phyloP scores from a whole-genome alignment of 371 early-diverging fungal species.

The Mucor ambiguus region DNA sequence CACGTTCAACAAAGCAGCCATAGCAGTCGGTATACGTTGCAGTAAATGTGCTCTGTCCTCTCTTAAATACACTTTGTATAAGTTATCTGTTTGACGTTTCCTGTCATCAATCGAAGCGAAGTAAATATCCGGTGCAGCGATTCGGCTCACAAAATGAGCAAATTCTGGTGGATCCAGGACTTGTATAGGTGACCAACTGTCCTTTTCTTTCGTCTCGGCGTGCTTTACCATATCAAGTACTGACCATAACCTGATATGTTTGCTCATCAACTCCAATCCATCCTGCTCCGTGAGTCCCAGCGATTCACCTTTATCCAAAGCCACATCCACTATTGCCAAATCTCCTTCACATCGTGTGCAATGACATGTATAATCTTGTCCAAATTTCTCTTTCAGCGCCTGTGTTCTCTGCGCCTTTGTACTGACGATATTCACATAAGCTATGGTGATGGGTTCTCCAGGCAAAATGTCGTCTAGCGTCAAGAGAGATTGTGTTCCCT shows the following conservation, averaged over 20 bases:
- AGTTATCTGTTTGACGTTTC: not conserved
- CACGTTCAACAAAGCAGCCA: constrained; percentile 23
- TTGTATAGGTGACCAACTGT: constrained; percentile 25
- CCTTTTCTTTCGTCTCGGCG: constrained; percentile 13
- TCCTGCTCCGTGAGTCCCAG: constrained; percentile 6
- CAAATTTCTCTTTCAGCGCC: constrained; percentile 48
- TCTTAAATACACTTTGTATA: constrained; percentile 6
- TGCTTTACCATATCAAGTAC: constrained; percentile 33
- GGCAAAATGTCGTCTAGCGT: constrained; percentile 62
- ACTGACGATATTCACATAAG: constrained; percentile 72
- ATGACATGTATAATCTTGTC: constrained; percentile 29
- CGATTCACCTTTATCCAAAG: constrained; percentile 20
- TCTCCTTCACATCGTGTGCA: constrained; percentile 37
- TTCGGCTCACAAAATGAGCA: constrained; percentile 37
- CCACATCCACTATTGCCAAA: constrained; percentile 11
- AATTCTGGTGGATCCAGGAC: constrained; percentile 34
- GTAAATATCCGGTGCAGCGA: constrained; percentile 37
- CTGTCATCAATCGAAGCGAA: constrained; percentile 8
- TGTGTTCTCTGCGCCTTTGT: constrained; percentile 55
- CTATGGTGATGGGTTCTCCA: constrained; percentile 74
- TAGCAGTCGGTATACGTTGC: constrained; percentile 14
- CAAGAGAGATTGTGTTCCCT: constrained; percentile 48
- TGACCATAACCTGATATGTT: constrained; percentile 36
- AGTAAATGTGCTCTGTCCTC: constrained; percentile 13
- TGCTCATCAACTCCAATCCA: constrained; percentile 6